These are phyloP conservation scores for Quercus wislizeni DNA, from an alignment of 306 rosid genomes.

Conservation along the genomic window DNA sequence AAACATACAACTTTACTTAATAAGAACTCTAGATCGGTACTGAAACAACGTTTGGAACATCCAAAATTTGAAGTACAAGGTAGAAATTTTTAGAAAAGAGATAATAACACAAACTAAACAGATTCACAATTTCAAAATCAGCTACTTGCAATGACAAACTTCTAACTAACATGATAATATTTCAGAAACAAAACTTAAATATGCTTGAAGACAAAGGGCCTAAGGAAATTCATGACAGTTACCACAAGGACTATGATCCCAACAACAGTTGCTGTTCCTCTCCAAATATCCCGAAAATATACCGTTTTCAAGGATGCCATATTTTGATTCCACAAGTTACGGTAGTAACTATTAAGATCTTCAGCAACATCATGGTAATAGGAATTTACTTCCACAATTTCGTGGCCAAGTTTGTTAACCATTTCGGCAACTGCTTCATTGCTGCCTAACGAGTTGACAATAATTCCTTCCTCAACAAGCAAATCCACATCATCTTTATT, in stretches of 20 bases:
- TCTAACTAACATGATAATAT: no score
- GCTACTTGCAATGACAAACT: no score
- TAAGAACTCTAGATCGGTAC: no score
- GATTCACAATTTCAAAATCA: no score
- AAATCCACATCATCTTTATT: slow-evolving; percentile 19
- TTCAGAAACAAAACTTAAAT: no score
- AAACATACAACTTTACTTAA: no score
- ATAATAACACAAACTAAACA: no score
- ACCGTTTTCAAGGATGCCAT: slow-evolving; percentile 25
- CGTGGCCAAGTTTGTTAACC: slow-evolving; percentile 5
- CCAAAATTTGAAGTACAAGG: no score
- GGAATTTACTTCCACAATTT: slow-evolving; percentile 6
- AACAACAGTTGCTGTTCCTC: slow-evolving; percentile 25
- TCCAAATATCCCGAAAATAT: slow-evolving; percentile 39
- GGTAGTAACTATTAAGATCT: background rate
- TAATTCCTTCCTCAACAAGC: slow-evolving; percentile 11
- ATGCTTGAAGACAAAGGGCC: background rate
- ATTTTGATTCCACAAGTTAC: slow-evolving; percentile 1
- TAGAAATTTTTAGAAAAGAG: no score
- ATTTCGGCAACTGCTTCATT: slow-evolving; percentile 8
- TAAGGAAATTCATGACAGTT: background rate
- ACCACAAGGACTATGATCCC: slow-evolving; percentile 10
- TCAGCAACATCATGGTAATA: background rate
- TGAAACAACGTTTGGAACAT: no score
- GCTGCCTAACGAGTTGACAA: slow-evolving; percentile 20